Conservation (phyloP, 768 basidiomycete genomes). For the Sporobolomyces phaffii region DNA sequence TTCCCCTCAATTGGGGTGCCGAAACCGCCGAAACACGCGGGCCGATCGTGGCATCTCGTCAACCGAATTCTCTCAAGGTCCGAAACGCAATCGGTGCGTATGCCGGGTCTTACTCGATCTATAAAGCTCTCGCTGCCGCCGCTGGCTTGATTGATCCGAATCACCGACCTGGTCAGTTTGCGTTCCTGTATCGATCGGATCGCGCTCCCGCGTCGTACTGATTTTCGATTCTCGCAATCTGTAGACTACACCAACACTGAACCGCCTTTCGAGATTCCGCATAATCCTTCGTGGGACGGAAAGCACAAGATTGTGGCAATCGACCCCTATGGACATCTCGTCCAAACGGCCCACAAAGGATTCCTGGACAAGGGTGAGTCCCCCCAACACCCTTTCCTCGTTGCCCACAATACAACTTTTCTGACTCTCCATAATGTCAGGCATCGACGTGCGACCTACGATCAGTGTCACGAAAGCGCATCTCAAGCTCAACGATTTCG, state of each 20-base stretch:
- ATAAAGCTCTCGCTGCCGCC: slow-evolving; percentile 84
- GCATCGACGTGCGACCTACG: slow-evolving; percentile 80
- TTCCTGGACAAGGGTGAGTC: slow-evolving; percentile 54
- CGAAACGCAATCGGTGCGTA: slow-evolving; percentile 93
- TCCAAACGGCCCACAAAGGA: slow-evolving; percentile 62
- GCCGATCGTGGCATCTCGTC: slow-evolving; percentile 65
- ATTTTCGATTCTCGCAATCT: slow-evolving; percentile 23
- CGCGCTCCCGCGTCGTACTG: neutral
- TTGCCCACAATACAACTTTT: neutral
- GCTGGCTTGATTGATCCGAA: slow-evolving; percentile 51
- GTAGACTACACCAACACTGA: slow-evolving; percentile 71
- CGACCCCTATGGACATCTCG: slow-evolving; percentile 89
- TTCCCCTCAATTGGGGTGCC: slow-evolving; percentile 76
- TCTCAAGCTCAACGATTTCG: slow-evolving; percentile 89
- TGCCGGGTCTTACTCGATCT: slow-evolving; percentile 88
- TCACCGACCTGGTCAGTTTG: slow-evolving; percentile 44
- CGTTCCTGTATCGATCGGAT: neutral
- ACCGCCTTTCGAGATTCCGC: slow-evolving; percentile 73
- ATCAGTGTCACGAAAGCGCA: slow-evolving; percentile 88
- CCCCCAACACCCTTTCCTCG: neutral
- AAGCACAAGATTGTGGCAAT: slow-evolving; percentile 78
- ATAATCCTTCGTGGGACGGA: slow-evolving; percentile 70
- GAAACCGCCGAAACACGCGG: slow-evolving; percentile 62
- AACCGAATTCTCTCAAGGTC: slow-evolving; percentile 73
- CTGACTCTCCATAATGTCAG: slow-evolving; percentile 43